A percentile compares a stretch with the other conserved stretches of the same genome.
Conservation (phyloP, 352 stramenopile species). For the Phytophthora capsici region DNA sequence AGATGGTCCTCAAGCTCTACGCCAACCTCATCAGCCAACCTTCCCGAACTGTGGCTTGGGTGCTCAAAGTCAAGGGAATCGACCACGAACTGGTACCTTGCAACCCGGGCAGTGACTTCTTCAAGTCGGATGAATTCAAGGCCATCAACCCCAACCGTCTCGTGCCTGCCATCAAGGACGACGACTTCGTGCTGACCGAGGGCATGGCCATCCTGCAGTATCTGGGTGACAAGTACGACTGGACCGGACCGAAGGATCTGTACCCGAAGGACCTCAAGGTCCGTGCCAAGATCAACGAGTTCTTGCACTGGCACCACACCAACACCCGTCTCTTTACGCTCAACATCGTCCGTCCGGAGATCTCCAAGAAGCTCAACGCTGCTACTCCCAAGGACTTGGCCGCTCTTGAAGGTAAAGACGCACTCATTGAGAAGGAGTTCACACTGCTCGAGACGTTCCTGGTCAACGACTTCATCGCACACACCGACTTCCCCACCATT, state of each 20-base stretch:
- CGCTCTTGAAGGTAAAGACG: conserved; percentile 38
- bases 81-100: conserved; percentile 46
- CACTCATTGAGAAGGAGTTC: conserved; percentile 47
- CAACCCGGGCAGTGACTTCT: conserved; percentile 39
- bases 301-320: conserved; percentile 76
- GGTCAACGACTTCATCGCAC: conserved; percentile 53
- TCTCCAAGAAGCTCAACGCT: conserved; percentile 35
- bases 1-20: conserved; percentile 61
- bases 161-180: conserved; percentile 61
- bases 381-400: conserved; percentile 47
- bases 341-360: conserved; percentile 48
- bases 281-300: conserved; percentile 70
- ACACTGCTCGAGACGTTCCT: conserved; percentile 56
- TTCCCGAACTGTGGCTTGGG: conserved; percentile 42
- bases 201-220: conserved; percentile 67
- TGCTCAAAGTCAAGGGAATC: conserved; percentile 56
- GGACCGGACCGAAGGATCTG: conserved; percentile 50
- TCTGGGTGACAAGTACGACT: conserved; percentile 57
- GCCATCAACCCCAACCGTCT: conserved; percentile 58
- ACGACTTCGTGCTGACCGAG: conserved; percentile 64
- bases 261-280: conserved; percentile 53
- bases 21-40: conserved; percentile 70
- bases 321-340: conserved; percentile 58
- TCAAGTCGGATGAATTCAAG: conserved; percentile 60
- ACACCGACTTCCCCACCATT: conserved; percentile 61